Evolutionary conservation across 2,329 filamentous ascomycete species (phyloP).

Genomic region (Fulvia fulva): DNA sequence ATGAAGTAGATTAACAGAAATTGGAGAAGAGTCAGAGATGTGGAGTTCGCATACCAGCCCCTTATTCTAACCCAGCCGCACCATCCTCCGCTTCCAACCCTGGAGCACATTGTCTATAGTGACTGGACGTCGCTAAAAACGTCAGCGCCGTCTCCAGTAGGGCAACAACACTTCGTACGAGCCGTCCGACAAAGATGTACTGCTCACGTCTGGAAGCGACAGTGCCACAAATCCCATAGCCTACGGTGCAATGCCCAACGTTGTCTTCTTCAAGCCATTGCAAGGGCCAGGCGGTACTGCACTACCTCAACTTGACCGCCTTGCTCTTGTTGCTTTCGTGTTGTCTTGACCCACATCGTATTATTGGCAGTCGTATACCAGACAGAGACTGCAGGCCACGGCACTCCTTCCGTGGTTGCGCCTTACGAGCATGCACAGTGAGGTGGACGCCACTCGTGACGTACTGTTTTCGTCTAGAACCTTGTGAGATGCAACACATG

Average conservation of each 20-base stretch:
- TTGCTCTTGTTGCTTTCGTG: not conserved
- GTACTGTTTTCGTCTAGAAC: not conserved
- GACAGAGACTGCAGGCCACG: not conserved
- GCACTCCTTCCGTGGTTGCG: not conserved
- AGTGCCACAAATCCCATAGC: not conserved
- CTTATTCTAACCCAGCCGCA: not conserved
- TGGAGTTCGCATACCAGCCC: not conserved
- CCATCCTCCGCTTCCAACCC: not conserved
- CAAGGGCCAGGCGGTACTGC: not conserved
- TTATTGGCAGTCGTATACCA: not conserved
- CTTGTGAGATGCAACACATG: not conserved
- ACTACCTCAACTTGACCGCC: not conserved
- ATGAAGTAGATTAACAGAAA: slow-evolving; percentile 5
- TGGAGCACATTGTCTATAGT: not conserved
- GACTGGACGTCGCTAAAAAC: not conserved
- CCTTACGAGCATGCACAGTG: not conserved
- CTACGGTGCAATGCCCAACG: not conserved
- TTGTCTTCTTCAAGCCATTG: not conserved
- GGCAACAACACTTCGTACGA: not conserved
- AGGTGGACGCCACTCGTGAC: not conserved
- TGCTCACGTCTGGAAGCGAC: not conserved
- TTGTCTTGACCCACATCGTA: not conserved
- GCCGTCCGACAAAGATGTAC: not conserved
- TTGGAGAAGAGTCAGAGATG: not conserved
- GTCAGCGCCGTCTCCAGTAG: not conserved